Evolutionary conservation across 2,329 filamentous ascomycete species (phyloP).

Genomic region (Colletotrichum echinochloae): DNA sequence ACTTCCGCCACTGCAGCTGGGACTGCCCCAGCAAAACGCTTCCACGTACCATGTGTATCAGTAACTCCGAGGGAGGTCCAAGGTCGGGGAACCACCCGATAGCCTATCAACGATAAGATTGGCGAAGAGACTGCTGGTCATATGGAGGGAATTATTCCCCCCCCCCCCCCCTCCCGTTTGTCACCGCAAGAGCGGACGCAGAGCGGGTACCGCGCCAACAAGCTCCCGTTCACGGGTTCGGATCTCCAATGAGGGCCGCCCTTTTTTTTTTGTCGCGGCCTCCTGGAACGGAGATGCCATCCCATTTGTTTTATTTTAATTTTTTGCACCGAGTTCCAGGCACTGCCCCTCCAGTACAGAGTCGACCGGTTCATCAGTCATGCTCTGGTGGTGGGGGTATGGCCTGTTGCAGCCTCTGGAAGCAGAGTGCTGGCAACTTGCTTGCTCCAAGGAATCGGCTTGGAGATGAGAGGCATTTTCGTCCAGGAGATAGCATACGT

Average conservation of each 20-base stretch:
- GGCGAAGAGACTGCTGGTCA: constrained; percentile 20
- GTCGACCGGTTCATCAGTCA: background rate
- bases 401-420: background rate
- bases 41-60: background rate
- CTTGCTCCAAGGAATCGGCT: constrained; percentile 27
- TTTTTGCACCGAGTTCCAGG: constrained; percentile 8
- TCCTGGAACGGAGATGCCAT: constrained; percentile 24
- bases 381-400: constrained; percentile 5
- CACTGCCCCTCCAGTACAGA: background rate
- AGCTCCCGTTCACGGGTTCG: constrained; percentile 9
- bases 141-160: constrained; percentile 13
- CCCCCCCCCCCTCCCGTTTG: background rate
- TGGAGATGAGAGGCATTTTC: constrained; percentile 37
- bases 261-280: constrained; percentile 15
- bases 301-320: no score
- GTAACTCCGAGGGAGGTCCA: background rate
- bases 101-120: constrained; percentile 25
- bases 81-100: constrained; percentile 8
- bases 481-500: background rate
- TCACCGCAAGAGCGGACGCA: no score
- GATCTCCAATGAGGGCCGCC: constrained; percentile 19
- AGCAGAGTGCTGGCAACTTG: constrained; percentile 18
- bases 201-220: constrained; percentile 32
- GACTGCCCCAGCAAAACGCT: constrained; percentile 17
- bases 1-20: constrained; percentile 17